Evolutionary conservation across 305 asterid species (phyloP).

Genomic region (Fraxinus floribunda): DNA sequence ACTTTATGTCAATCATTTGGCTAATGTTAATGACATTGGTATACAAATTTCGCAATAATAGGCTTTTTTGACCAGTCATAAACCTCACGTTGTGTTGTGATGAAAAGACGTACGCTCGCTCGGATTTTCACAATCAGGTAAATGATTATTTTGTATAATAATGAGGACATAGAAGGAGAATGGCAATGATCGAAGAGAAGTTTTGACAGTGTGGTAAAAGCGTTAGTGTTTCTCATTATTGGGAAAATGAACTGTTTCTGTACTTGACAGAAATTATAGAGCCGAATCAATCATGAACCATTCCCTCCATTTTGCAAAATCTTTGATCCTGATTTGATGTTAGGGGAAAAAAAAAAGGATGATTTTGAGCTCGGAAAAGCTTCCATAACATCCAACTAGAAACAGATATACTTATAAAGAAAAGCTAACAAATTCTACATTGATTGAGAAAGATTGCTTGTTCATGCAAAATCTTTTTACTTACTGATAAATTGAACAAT

Average conservation of each 20-base stretch:
- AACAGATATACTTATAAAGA: conserved; percentile 13
- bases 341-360: too few relatives aligned
- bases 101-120: background rate
- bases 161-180: conserved; percentile 22
- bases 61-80: background rate
- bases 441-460: background rate
- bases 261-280: conserved; percentile 18
- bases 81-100: background rate
- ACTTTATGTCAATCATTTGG: conserved; percentile 25
- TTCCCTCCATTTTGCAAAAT: conserved; percentile 43
- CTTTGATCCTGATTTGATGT: background rate
- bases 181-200: conserved; percentile 29
- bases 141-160: background rate
- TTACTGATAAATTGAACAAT: background rate
- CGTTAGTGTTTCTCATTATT: background rate
- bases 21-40: conserved; percentile 7
- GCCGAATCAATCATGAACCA: conserved; percentile 40
- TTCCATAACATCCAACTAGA: conserved; percentile 41
- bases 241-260: background rate
- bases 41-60: background rate
- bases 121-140: background rate
- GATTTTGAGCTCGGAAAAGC: background rate
- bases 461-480: background rate
- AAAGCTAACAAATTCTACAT: background rate
- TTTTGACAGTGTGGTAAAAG: background rate